phyloP scores from a whole-genome alignment of 129 eudicot species.

The Arctium lappa region DNA sequence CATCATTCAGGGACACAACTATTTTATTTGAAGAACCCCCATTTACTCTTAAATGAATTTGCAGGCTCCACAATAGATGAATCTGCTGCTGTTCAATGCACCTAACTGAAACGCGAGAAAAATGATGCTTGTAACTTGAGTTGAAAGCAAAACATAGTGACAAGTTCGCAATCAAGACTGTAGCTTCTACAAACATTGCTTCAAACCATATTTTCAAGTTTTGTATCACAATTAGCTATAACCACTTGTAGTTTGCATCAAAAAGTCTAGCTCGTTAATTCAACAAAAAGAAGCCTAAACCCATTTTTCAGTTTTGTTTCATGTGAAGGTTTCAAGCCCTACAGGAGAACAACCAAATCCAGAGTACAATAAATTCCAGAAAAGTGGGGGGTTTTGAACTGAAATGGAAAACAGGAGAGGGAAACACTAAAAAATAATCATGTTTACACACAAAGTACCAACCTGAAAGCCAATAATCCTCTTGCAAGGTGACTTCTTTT shows the following conservation, averaged over 20 bases:
- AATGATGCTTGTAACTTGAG: conserved; percentile 29
- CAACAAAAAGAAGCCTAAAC: neutral
- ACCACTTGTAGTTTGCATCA: neutral
- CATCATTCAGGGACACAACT: too few species aligned
- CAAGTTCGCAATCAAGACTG: conserved; percentile 22
- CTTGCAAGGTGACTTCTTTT: too few species aligned
- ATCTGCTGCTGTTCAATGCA: conserved; percentile 46
- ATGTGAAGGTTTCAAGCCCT: neutral
- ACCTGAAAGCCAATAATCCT: too few species aligned
- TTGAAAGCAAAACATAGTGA: conserved; percentile 38
- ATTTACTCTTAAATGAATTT: too few species aligned
- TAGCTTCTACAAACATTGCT: conserved; percentile 27
- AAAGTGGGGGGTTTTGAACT: neutral
- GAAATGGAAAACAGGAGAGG: conserved; percentile 5
- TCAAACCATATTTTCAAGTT: conserved; percentile 1
- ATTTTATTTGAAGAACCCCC: too few species aligned
- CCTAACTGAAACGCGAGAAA: conserved; percentile 31
- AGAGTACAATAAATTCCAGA: neutral
- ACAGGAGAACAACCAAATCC: neutral
- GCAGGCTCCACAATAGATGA: conserved; percentile 12
- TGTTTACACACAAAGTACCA: too few species aligned
- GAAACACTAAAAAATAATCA: neutral
- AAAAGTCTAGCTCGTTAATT: neutral
- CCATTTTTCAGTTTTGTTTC: neutral
- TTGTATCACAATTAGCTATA: neutral